phyloP scores from a whole-genome alignment of 805 yeast genomes.

The Alloascoidea africana region DNA sequence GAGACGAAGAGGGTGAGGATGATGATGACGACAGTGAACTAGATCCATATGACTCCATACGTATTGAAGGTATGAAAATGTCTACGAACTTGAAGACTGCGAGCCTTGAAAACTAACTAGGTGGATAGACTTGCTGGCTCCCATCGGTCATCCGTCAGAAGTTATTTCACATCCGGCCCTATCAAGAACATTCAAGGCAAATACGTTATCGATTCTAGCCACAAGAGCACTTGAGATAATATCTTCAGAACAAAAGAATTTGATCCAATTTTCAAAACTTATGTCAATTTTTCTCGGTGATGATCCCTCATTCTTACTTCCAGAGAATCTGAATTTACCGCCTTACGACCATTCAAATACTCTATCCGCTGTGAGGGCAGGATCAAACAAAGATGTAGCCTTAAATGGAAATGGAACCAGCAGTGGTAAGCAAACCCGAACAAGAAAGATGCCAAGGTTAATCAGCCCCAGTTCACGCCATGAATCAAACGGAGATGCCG shows the following conservation, averaged over 20 bases:
- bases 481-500: conserved; percentile 13
- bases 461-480: conserved; percentile 7
- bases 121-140: conserved; percentile 39
- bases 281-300: conserved; percentile 79
- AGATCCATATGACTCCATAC: conserved; percentile 32
- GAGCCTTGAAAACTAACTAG: conserved; percentile 11
- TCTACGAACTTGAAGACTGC: neutral
- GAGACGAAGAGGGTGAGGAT: conserved; percentile 14
- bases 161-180: conserved; percentile 56
- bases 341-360: conserved; percentile 39
- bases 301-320: conserved; percentile 53
- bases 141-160: conserved; percentile 72
- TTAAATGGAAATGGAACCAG: conserved; percentile 12
- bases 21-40: conserved; percentile 20
- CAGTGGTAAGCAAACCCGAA: conserved; percentile 5
- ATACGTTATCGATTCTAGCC: conserved; percentile 45
- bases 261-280: conserved; percentile 54
- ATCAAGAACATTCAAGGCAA: conserved; percentile 44
- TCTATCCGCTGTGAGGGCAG: conserved; percentile 5
- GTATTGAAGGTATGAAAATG: conserved; percentile 23
- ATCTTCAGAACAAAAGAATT: conserved; percentile 66
- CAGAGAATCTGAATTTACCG: conserved; percentile 50
- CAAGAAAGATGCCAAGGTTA: conserved; percentile 4
- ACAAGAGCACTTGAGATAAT: conserved; percentile 61
- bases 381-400: conserved; percentile 10